Evolutionary conservation across 2,329 filamentous ascomycete species (phyloP), one percentile per base, ranked within the genome.

Genomic region (Apiospora hydei): DNA sequence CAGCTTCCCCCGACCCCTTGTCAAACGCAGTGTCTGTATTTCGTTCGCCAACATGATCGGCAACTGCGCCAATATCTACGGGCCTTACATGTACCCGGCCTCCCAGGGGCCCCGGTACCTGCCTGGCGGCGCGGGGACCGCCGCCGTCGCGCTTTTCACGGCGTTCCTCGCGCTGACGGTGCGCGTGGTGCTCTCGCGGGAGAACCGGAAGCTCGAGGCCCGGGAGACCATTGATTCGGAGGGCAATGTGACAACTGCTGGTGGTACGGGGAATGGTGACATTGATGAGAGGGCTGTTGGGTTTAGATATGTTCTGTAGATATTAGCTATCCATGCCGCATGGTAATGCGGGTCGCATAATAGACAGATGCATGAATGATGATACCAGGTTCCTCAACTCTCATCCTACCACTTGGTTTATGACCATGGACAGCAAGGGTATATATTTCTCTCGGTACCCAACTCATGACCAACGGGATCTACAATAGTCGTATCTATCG

Each of bases 1-100:
- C 74, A 91, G 92, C 11, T 87, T 94, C 47, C 91, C 92, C 0
- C 93, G 92, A 80, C 91, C 92, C 1, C 80, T 92, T 2, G 91
- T 90, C 2, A 90, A 92, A 67, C 87, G 91, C 1, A 92, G 92
- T 5, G 88, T 88, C 1, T 87, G 87, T 4, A 91, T 94, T 69
- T 89, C 91, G 11, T 85, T 93, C n/a, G 82, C 91, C 67, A 92
- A 93, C 77, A 82, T 92, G 75, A 84, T 94, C 57, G 92, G 91
- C 0, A 92, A 92, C 78, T 88, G 81, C 11, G 84, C 84, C 0
- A 85, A 81, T 68, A 85, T 87, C 51, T 87, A 87, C 69, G 82
- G 78, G 51, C 81, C 81, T 6, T 87, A 87, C 76, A 85, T 87
- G 84, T 88, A 85, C 68, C 83, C 84, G 0, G 74, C 78, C 8